phyloP scores from a whole-genome alignment of 208 protist genomes.

The Blastocrithidia nonstop region DNA sequence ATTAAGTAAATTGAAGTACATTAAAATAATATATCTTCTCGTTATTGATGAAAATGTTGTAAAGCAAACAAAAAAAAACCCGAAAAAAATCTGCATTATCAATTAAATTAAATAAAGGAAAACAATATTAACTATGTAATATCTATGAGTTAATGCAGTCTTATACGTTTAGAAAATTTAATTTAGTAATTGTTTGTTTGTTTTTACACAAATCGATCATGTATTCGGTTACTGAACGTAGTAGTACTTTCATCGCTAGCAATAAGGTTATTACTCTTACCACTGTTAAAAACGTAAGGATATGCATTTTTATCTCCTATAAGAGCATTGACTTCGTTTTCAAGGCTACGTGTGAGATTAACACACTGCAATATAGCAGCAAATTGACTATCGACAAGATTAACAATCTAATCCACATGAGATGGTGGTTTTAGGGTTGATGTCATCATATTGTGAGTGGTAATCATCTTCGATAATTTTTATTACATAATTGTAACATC shows the following conservation, averaged over 20 bases:
- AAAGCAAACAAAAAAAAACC: too few relatives aligned
- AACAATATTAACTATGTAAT: too few relatives aligned
- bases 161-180: not conserved
- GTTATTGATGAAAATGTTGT: too few relatives aligned
- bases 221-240: too few relatives aligned
- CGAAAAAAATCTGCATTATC: too few relatives aligned
- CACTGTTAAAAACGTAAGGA: not conserved
- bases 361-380: conserved; percentile 34
- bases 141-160: not conserved
- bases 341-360: conserved; percentile 22
- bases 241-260: too few relatives aligned
- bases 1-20: too few relatives aligned
- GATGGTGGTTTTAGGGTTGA: conserved; percentile 13
- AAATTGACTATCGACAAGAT: conserved; percentile 46
- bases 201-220: too few relatives aligned
- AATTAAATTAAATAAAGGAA: too few relatives aligned
- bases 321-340: conserved; percentile 39
- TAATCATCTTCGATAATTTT: conserved; percentile 22
- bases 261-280: not conserved
- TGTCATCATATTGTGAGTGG: conserved; percentile 37
- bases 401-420: conserved; percentile 32
- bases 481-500: conserved; percentile 43
- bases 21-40: too few relatives aligned
- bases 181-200: too few relatives aligned
- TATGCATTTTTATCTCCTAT: conserved; percentile 9